Base-by-base conservation (phyloP, 164 flowering plant genomes). In the Piper longum region DNA sequence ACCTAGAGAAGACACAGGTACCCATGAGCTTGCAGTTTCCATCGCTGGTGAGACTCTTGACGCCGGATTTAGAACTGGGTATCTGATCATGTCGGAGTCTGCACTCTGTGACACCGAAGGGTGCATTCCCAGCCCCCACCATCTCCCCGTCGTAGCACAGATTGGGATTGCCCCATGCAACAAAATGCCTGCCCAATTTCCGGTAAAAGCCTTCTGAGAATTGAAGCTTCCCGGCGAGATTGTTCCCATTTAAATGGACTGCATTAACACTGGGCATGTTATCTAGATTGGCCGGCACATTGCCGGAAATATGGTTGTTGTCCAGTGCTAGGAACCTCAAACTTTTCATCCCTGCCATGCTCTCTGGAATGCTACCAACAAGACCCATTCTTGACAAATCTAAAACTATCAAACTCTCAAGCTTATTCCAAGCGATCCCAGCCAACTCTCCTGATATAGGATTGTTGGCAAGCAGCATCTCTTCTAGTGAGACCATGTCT, bases 151-250 rank as follows among this genome's bases (percentile, higher is more conserved):
- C 72, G 67, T 70, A 81, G 70, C 96, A 89, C 13, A 89, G 81
- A 70, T 82, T 73, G 42, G 89, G 81, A 63, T 91, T 91, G 63
- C 70, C 68, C 91, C 88, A 82, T 9, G 83, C 89, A 52, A 82
- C 81, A 73, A 91, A 91, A 3, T 89, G 69, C 65, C 86, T 82
- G 41, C 85, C 88, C 85, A 90, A 79, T 71, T 74, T 90, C 71
- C 63, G 71, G 69, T 80, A 85, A 67, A 86, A 88, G 72, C 42
- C 56, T 12, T 62, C 66, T 44, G 93, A 74, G 73, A 88, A 88
- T 66, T 73, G 65, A 64, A 91, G 82, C 70, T 73, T 77, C 44
- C 97, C 97, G 51, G 86, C 73, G 64, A 91, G 75, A 65, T 85
- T 85, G 63, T 91, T 91, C 41, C 93, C 88, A 75, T 84, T 63